A percentile compares a stretch with the other conserved stretches of the same genome.
These are phyloP conservation scores for Coemansia sp. DNA, from an alignment of 192 early-diverging fungal species.

Conservation along the genomic window DNA sequence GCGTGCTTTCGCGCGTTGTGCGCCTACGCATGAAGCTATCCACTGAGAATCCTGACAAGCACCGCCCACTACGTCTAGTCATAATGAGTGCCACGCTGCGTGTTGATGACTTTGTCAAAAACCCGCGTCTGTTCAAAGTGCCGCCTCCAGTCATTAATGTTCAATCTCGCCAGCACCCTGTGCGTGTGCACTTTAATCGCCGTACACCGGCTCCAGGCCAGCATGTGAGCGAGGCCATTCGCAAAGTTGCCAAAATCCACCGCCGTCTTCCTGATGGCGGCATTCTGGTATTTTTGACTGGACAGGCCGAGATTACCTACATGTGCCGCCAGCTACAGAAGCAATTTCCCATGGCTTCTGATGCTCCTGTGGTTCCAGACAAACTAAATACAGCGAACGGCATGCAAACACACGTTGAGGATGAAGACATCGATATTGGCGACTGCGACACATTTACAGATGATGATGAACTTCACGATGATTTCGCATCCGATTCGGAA, in stretches of 20 bases:
- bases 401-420: constrained; percentile 47
- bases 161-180: constrained; percentile 87
- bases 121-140: constrained; percentile 70
- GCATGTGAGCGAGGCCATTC: constrained; percentile 83
- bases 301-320: constrained; percentile 87
- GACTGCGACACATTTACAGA: constrained; percentile 19
- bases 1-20: constrained; percentile 90
- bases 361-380: background rate
- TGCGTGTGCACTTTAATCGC: constrained; percentile 88
- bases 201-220: constrained; percentile 77
- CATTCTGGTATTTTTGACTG: constrained; percentile 93
- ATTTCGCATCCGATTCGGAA: constrained; percentile 53
- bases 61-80: constrained; percentile 83
- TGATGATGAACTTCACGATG: constrained; percentile 54
- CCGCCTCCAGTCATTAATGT: constrained; percentile 88
- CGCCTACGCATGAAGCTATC: constrained; percentile 66
- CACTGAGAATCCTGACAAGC: constrained; percentile 25
- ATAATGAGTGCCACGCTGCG: constrained; percentile 98
- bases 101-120: constrained; percentile 93
- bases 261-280: constrained; percentile 86
- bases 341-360: constrained; percentile 58
- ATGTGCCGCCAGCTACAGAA: constrained; percentile 73
- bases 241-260: constrained; percentile 95
- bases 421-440: constrained; percentile 57
- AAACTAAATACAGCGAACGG: constrained; percentile 26